These are phyloP conservation scores for Bocquillonia castaneifolia DNA, from an alignment of 441 rosid genomes.

Conservation along the genomic window DNA sequence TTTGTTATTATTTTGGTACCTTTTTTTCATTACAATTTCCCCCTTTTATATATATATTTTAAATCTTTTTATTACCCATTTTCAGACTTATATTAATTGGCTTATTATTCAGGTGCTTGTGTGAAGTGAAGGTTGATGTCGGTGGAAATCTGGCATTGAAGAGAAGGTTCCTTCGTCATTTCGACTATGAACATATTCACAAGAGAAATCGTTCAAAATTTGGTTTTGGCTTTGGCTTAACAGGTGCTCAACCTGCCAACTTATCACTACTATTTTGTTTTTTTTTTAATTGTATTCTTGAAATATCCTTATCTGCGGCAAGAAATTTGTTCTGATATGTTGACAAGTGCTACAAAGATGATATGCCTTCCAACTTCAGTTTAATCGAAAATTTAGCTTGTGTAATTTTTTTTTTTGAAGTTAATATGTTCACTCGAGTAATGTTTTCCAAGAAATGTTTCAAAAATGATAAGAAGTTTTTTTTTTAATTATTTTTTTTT, in stretches of 20 bases:
- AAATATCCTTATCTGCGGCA: neutral
- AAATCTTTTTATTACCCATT: too few species aligned
- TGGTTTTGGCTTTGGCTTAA: neutral
- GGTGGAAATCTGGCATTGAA: neutral
- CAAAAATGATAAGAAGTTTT: too few species aligned
- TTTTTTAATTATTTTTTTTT: neutral
- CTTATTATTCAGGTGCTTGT: slow-evolving; percentile 16
- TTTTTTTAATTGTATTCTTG: slow-evolving; percentile 15
- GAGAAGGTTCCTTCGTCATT: neutral
- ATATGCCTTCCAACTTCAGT: too few species aligned
- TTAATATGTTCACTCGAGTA: neutral
- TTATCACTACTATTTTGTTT: neutral
- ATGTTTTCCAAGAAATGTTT: neutral
- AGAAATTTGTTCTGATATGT: slow-evolving; percentile 9
- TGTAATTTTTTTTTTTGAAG: neutral
- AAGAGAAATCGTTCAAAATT: neutral
- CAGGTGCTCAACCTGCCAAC: neutral
- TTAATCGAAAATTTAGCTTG: too few species aligned
- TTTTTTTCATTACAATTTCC: neutral
- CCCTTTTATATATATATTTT: too few species aligned
- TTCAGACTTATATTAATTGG: too few species aligned
- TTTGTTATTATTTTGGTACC: slow-evolving; percentile 18
- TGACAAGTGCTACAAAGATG: neutral
- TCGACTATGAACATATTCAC: slow-evolving; percentile 3
- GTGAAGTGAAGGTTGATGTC: neutral